Conservation (phyloP, 495 filamentous ascomycete genomes). For the Chlorociboria aeruginascens region DNA sequence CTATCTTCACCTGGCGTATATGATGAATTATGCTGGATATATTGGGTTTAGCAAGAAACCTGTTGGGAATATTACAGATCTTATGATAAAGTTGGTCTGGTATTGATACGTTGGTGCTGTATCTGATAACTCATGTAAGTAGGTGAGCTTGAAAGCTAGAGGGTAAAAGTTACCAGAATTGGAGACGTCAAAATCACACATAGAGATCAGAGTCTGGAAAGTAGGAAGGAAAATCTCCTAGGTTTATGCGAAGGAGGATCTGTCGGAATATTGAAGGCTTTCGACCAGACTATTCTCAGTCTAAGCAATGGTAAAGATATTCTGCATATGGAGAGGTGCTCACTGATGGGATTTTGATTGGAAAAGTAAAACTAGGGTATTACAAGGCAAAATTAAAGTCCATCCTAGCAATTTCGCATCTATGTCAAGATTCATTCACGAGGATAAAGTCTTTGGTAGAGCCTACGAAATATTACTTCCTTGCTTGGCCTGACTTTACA, state of each 20-base stretch:
- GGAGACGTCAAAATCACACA: conserved; percentile 15
- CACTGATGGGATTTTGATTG: too few species aligned
- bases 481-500: too few species aligned
- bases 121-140: not conserved
- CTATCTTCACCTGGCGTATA: conserved; percentile 81
- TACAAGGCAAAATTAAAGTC: too few species aligned
- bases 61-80: conserved; percentile 93
- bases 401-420: too few species aligned
- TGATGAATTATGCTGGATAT: conserved; percentile 90
- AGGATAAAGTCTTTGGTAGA: too few species aligned
- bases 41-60: conserved; percentile 80
- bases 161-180: conserved; percentile 9
- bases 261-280: conserved; percentile 40
- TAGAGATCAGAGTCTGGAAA: conserved; percentile 16
- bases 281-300: too few species aligned
- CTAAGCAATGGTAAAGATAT: too few species aligned
- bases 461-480: too few species aligned
- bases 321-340: too few species aligned
- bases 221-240: conserved; percentile 53
- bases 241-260: conserved; percentile 65
- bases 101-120: not conserved
- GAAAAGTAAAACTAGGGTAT: too few species aligned
- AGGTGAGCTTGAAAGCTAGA: conserved; percentile 18
- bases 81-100: conserved; percentile 54
- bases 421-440: too few species aligned